phyloP scores from a whole-genome alignment of 2,329 filamentous ascomycete species.

The Lasiodiplodia citricola region DNA sequence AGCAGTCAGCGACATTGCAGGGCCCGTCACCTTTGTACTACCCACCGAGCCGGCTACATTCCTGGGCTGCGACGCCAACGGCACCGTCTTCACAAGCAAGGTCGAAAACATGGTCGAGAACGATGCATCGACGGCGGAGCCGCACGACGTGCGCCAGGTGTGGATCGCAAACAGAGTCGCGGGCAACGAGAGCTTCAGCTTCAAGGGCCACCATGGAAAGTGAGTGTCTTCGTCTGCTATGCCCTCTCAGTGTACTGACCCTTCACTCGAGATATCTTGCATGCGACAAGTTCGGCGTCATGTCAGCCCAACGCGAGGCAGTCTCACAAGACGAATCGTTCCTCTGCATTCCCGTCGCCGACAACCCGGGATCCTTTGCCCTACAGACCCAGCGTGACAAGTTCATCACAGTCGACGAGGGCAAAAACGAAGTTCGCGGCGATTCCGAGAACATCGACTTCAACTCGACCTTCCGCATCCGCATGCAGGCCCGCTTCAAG shows the following conservation, averaged over 20 bases:
- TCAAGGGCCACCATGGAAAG: constrained; percentile 91
- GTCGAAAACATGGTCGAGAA: constrained; percentile 89
- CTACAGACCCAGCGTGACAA: constrained; percentile 75
- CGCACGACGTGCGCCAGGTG: constrained; percentile 93
- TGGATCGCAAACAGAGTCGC: constrained; percentile 87
- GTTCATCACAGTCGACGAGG: constrained; percentile 65
- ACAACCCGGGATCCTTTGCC: constrained; percentile 73
- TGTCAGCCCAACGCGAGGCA: constrained; percentile 79
- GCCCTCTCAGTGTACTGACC: background rate
- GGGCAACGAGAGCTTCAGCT: constrained; percentile 79
- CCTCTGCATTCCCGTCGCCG: constrained; percentile 64
- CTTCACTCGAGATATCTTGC: constrained; percentile 70
- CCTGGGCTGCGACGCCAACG: constrained; percentile 83
- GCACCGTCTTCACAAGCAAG: constrained; percentile 80
- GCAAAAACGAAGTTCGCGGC: constrained; percentile 68
- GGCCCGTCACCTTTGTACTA: constrained; percentile 82
- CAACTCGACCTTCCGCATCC: constrained; percentile 75
- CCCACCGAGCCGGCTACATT: constrained; percentile 75
- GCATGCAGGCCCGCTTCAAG: constrained; percentile 96
- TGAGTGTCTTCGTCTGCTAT: constrained; percentile 40
- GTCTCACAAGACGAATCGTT: constrained; percentile 86
- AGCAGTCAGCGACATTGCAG: constrained; percentile 72
- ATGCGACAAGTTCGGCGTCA: constrained; percentile 80
- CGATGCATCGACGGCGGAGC: constrained; percentile 84
- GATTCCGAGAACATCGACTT: constrained; percentile 73